A percentile compares a stretch with the other conserved stretches of the same genome.
Evolutionary conservation across 768 basidiomycete species (phyloP).

Genomic region (Agaricus sinodeliciosus): DNA sequence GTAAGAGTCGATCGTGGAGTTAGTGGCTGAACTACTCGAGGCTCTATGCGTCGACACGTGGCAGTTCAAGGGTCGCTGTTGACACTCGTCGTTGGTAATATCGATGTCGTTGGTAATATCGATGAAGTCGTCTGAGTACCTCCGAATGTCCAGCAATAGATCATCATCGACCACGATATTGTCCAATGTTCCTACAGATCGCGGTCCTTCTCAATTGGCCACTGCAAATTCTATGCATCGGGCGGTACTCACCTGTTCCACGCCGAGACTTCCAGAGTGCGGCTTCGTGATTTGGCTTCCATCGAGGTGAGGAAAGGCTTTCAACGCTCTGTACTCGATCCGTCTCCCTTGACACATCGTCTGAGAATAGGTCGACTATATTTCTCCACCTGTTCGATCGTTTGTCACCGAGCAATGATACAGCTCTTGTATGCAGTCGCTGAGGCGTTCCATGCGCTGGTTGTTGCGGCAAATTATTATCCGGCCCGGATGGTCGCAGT

Average conservation of each 20-base stretch:
- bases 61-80: constrained; percentile 28
- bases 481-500: constrained; percentile 1
- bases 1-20: constrained; percentile 17
- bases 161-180: background rate
- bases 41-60: constrained; percentile 21
- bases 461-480: background rate
- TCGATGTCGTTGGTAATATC: constrained; percentile 8
- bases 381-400: background rate
- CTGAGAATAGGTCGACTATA: constrained; percentile 7
- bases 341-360: background rate
- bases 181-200: background rate
- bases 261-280: too few species aligned
- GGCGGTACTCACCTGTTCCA: background rate
- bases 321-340: background rate
- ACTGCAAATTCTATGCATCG: background rate
- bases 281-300: background rate
- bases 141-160: constrained; percentile 18
- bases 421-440: constrained; percentile 4
- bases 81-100: constrained; percentile 7
- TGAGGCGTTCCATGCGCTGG: constrained; percentile 2
- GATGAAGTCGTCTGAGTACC: constrained; percentile 7
- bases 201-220: background rate
- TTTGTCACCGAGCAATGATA: constrained; percentile 5
- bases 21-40: constrained; percentile 19
- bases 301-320: background rate